Percentiles rank a stretch among this genome's conserved stretches.
These are phyloP conservation scores for Zygosaccharomyces lentus DNA, from an alignment of 805 yeast species.

Conservation along the genomic window DNA sequence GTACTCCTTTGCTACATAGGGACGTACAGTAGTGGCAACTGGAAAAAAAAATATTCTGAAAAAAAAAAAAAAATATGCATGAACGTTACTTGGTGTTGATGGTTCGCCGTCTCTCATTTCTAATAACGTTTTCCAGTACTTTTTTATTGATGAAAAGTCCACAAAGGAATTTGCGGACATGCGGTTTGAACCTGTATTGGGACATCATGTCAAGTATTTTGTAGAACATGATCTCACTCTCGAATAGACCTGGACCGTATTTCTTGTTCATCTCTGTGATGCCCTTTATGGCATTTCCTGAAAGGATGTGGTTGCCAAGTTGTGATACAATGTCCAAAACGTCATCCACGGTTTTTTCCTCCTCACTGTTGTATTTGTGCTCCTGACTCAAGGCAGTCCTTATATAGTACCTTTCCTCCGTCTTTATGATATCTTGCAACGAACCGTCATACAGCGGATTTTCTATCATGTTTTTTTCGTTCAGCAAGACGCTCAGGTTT, in stretches of 20 bases:
- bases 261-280: slow-evolving; percentile 50
- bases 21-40: slow-evolving; percentile 9
- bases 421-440: slow-evolving; percentile 8
- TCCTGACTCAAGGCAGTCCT: slow-evolving; percentile 3
- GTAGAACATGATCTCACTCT: slow-evolving; percentile 50
- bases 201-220: slow-evolving; percentile 50
- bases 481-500: slow-evolving; percentile 23
- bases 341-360: slow-evolving; percentile 31
- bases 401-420: slow-evolving; percentile 11
- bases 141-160: slow-evolving; percentile 56
- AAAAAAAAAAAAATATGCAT: slow-evolving; percentile 4
- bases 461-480: slow-evolving; percentile 25
- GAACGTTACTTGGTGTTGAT: neutral
- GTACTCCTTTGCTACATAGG: slow-evolving; percentile 29
- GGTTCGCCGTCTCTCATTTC: slow-evolving; percentile 38
- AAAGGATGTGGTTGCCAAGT: slow-evolving; percentile 51
- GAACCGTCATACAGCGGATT: slow-evolving; percentile 23
- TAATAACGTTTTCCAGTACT: slow-evolving; percentile 49
- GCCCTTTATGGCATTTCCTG: slow-evolving; percentile 53
- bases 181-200: slow-evolving; percentile 55
- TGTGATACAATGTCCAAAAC: slow-evolving; percentile 43
- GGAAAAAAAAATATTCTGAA: neutral
- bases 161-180: slow-evolving; percentile 59
- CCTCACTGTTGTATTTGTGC: slow-evolving; percentile 13
- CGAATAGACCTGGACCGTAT: slow-evolving; percentile 48